These are phyloP conservation scores for Colletotrichum sp. DNA, from an alignment of 2,329 filamentous ascomycete species.

Conservation along the genomic window DNA sequence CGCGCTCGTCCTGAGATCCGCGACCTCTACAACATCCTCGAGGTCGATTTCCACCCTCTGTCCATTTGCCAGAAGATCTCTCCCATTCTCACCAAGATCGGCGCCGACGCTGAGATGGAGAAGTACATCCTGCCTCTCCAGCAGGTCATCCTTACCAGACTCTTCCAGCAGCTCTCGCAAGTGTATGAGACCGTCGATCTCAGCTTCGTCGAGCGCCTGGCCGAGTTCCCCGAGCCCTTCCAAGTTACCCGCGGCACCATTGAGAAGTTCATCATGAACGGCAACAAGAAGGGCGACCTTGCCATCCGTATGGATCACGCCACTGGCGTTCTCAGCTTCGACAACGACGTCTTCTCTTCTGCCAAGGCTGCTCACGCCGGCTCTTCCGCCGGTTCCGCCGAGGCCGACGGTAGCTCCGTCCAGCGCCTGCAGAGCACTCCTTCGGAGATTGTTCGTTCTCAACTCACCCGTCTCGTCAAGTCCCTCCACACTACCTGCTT, in stretches of 20 bases:
- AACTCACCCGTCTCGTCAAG: constrained; percentile 89
- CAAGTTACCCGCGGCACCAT: constrained; percentile 89
- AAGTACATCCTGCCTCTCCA: constrained; percentile 95
- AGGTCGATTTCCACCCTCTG: constrained; percentile 98
- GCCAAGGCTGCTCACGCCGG: constrained; percentile 89
- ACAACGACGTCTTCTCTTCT: constrained; percentile 97
- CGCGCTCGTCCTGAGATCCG: constrained; percentile 93
- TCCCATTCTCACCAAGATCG: constrained; percentile 92
- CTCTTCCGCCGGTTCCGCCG: constrained; percentile 83
- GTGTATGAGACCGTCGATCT: constrained; percentile 98
- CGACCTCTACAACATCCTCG: constrained; percentile 96
- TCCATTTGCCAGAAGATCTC: constrained; percentile 99
- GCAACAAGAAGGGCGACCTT: constrained; percentile 99
- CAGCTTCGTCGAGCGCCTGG: constrained; percentile 89
- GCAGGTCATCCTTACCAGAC: constrained; percentile 95
- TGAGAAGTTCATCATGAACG: constrained; percentile 99
- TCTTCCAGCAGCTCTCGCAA: constrained; percentile 98
- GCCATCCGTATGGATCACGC: constrained; percentile 96
- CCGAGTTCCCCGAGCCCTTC: constrained; percentile 95
- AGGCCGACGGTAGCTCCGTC: constrained; percentile 81
- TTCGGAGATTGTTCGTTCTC: constrained; percentile 94
- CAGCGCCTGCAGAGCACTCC: constrained; percentile 97
- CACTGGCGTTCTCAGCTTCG: constrained; percentile 93
- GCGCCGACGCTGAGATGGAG: constrained; percentile 92
- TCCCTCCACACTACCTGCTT: constrained; percentile 92